Conservation (phyloP, 345 rosid species). For the Euclidium syriacum region DNA sequence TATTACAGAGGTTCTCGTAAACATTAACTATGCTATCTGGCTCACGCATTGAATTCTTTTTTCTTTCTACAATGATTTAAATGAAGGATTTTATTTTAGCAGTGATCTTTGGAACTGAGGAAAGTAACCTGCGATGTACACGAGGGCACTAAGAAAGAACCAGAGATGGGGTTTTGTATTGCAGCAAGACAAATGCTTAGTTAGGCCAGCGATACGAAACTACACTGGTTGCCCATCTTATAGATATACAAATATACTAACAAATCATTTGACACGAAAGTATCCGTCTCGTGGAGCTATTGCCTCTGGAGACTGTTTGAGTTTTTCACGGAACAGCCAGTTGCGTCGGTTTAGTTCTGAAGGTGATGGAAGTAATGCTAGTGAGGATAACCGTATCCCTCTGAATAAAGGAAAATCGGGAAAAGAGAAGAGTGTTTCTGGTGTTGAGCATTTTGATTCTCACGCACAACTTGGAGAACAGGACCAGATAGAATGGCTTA, state of each 20-base stretch:
- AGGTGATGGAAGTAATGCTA: constrained; percentile 76
- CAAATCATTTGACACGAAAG: constrained; percentile 36
- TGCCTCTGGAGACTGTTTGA: constrained; percentile 23
- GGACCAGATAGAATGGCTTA: constrained; percentile 94
- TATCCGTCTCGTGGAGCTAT: constrained; percentile 13
- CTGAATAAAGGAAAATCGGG: constrained; percentile 44
- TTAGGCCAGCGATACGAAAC: constrained; percentile 34
- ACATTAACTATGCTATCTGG: background rate
- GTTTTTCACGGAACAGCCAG: constrained; percentile 31
- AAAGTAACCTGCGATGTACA: constrained; percentile 53
- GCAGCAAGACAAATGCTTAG: constrained; percentile 39
- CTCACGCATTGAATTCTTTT: background rate
- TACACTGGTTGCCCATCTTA: constrained; percentile 28
- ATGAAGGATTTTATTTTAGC: background rate
- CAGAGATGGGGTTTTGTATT: constrained; percentile 51
- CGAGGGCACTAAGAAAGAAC: constrained; percentile 48
- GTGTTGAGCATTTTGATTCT: constrained; percentile 38
- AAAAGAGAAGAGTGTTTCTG: constrained; percentile 24
- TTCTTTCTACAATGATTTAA: background rate
- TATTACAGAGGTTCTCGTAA: background rate
- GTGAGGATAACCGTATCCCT: constrained; percentile 55
- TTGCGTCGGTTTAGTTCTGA: constrained; percentile 65
- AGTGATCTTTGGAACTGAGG: constrained; percentile 14
- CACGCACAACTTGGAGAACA: constrained; percentile 74
- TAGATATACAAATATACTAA: constrained; percentile 16